Percentiles rank a stretch among this genome's conserved stretches.
Conservation (phyloP, 75 land plant species). For the Selaginella moellendorffii region DNA sequence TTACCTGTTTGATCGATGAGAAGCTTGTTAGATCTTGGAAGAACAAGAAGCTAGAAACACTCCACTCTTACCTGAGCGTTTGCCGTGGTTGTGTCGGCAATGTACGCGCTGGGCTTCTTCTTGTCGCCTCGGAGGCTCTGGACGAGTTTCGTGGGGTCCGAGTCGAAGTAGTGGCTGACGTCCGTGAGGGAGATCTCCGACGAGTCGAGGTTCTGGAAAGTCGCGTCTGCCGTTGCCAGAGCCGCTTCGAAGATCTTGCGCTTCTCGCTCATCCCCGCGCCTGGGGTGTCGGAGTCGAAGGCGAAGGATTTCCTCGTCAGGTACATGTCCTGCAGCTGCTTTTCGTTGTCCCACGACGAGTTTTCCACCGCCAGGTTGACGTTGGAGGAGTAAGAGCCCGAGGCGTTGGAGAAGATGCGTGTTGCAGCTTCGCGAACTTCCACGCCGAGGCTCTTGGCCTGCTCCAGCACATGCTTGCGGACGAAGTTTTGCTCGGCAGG, state of each 20-base stretch:
- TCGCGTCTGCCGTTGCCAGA: constrained; percentile 94
- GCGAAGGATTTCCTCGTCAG: constrained; percentile 93
- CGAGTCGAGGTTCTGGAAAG: constrained; percentile 98
- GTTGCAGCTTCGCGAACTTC: constrained; percentile 78
- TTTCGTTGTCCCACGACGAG: constrained; percentile 98
- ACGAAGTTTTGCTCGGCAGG: constrained; percentile 87
- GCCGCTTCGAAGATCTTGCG: constrained; percentile 92
- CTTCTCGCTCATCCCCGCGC: constrained; percentile 92
- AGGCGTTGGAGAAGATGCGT: constrained; percentile 91
- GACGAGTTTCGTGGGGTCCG: constrained; percentile 95
- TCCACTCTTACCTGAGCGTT: constrained; percentile 56
- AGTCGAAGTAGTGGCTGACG: constrained; percentile 98
- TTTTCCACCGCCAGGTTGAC: constrained; percentile 97
- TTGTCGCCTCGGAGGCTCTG: constrained; percentile 71
- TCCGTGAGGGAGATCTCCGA: constrained; percentile 97
- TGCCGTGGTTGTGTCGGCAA: constrained; percentile 98
- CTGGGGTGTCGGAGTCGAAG: constrained; percentile 87
- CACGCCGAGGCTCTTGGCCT: constrained; percentile 50
- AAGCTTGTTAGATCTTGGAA: not conserved
- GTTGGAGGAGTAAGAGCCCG: constrained; percentile 98
- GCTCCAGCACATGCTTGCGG: constrained; percentile 85
- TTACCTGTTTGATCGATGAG: constrained; percentile 12
- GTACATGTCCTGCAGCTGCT: constrained; percentile 99
- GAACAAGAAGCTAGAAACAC: not conserved
- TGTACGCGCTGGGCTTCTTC: constrained; percentile 85